Conservation (phyloP, 331 rosid genomes). For the Malus hybrid region DNA sequence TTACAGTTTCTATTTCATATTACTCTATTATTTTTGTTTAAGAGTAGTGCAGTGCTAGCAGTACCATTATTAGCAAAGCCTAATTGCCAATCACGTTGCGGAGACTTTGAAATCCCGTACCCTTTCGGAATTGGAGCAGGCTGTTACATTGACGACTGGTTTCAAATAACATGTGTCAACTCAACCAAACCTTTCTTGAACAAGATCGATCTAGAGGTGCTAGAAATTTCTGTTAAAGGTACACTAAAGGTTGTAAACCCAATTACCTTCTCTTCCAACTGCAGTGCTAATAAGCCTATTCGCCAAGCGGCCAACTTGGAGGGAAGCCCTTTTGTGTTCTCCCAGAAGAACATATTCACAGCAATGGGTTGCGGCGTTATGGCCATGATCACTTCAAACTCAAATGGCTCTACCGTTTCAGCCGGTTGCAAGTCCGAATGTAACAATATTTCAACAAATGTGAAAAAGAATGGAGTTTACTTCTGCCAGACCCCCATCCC, state of each 20-base stretch:
- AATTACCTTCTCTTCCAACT: neutral
- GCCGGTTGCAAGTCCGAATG: neutral
- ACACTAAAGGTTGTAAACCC: conserved; percentile 1
- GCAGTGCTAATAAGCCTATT: neutral
- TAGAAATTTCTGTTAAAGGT: neutral
- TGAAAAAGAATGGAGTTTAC: neutral
- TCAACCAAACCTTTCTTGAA: neutral
- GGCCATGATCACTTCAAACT: neutral
- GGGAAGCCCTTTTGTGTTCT: conserved; percentile 6
- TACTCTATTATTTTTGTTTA: neutral
- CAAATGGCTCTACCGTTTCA: neutral
- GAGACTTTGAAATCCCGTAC: neutral
- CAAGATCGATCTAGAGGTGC: neutral
- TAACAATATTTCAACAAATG: neutral
- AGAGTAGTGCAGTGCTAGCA: neutral
- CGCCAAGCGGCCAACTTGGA: neutral
- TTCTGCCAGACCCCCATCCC: conserved; percentile 12
- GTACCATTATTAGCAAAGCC: neutral
- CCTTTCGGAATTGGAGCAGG: conserved; percentile 16
- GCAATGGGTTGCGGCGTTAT: conserved; percentile 5
- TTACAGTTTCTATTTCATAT: neutral
- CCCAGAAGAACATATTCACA: conserved; percentile 3
- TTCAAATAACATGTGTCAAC: neutral
- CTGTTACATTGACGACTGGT: conserved; percentile 14
- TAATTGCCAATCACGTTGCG: neutral